A percentile compares a stretch with the other conserved stretches of the same genome.
Conservation (phyloP, 768 basidiomycete genomes). For the Lactarius hengduanensis region DNA sequence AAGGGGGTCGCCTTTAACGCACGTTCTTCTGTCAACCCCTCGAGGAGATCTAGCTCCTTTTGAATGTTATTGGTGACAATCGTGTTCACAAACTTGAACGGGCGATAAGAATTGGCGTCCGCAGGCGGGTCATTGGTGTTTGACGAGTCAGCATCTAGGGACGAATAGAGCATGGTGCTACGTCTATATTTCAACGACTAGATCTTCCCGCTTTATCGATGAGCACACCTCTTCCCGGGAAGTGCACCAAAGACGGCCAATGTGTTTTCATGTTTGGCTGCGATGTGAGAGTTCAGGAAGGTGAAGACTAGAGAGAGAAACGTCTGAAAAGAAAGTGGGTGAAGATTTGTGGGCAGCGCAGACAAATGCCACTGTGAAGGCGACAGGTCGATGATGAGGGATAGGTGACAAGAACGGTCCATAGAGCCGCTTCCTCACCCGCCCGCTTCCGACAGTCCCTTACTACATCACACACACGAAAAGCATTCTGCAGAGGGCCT, state of each 20-base stretch:
- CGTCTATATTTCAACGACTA: conserved; percentile 2
- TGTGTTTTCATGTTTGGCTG: conserved; percentile 86
- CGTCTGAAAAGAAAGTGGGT: conserved; percentile 59
- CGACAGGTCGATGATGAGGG: conserved; percentile 82
- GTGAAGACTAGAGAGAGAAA: conserved; percentile 87
- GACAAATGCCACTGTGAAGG: conserved; percentile 85
- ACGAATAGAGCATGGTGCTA: conserved; percentile 79
- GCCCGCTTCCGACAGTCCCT: background rate
- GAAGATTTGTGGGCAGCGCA: conserved; percentile 45
- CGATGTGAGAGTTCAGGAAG: conserved; percentile 92
- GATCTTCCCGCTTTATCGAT: background rate
- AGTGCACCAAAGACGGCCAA: conserved; percentile 91
- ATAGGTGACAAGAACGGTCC: conserved; percentile 63
- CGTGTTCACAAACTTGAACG: conserved; percentile 76
- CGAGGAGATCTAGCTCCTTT: conserved; percentile 57
- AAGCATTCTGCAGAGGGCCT: too few relatives aligned
- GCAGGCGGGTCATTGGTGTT: conserved; percentile 39
- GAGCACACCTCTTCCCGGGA: conserved; percentile 71
- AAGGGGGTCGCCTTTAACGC: conserved; percentile 23
- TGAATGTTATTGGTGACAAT: conserved; percentile 60
- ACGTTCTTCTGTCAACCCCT: conserved; percentile 53
- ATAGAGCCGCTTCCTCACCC: conserved; percentile 31
- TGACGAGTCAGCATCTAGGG: conserved; percentile 47
- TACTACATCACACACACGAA: too few relatives aligned
- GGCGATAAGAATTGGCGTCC: conserved; percentile 80